phyloP scores from a whole-genome alignment of 2,329 filamentous ascomycete genomes.

The Alternaria postmessia region DNA sequence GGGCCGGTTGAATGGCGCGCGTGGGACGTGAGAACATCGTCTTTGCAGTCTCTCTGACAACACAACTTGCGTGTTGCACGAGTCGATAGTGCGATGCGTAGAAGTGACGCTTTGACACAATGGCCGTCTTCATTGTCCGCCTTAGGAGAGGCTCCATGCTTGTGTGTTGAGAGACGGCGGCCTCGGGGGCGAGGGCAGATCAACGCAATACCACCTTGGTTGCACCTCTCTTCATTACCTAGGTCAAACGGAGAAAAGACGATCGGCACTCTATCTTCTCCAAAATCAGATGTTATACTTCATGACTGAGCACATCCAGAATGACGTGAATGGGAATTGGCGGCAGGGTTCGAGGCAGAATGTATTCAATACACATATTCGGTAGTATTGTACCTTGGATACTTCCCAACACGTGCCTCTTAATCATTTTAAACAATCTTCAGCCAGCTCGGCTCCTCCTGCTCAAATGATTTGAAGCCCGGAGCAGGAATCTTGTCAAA shows the following conservation, averaged over 20 bases:
- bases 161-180: not conserved
- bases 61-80: not conserved
- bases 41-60: not conserved
- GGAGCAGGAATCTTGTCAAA: constrained; percentile 35
- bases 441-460: constrained; percentile 37
- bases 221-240: not conserved
- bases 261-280: not conserved
- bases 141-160: not conserved
- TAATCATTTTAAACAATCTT: constrained; percentile 13
- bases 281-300: not conserved
- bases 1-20: constrained; percentile 15
- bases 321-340: not conserved
- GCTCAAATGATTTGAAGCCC: constrained; percentile 23
- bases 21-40: constrained; percentile 2
- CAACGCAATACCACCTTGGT: not conserved
- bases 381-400: not conserved
- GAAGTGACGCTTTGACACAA: not conserved
- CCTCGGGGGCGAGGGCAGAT: not conserved
- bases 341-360: not conserved
- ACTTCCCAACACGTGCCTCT: not conserved
- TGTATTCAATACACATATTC: not conserved
- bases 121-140: not conserved
- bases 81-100: not conserved
- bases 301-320: not conserved
- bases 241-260: not conserved